Evolutionary conservation across 2,329 filamentous ascomycete genomes (phyloP).

Genomic region (Xylariomycetidae sp.): DNA sequence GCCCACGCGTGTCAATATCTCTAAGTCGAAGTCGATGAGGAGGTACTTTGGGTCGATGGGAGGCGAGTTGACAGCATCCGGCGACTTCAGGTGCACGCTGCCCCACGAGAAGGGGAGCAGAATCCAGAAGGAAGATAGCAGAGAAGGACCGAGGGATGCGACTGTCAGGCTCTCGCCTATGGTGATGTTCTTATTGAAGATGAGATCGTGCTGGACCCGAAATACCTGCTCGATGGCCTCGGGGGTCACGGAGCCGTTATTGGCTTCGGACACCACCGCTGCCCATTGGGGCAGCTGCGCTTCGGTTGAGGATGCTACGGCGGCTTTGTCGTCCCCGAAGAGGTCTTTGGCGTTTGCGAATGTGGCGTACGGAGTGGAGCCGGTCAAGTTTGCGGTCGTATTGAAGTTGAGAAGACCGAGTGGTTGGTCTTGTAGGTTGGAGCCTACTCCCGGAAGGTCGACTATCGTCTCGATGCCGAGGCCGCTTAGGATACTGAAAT

Average conservation of each 20-base stretch:
- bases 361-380: constrained; percentile 24
- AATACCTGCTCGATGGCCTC: constrained; percentile 35
- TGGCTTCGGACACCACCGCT: constrained; percentile 18
- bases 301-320: constrained; percentile 19
- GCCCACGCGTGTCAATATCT: constrained; percentile 21
- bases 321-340: constrained; percentile 24
- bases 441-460: constrained; percentile 46
- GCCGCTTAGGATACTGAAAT: constrained; percentile 31
- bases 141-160: constrained; percentile 18
- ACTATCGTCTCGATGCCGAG: constrained; percentile 39
- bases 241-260: constrained; percentile 22
- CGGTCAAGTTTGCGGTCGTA: constrained; percentile 14
- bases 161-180: constrained; percentile 42
- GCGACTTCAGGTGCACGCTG: constrained; percentile 34
- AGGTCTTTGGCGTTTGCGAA: constrained; percentile 31
- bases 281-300: constrained; percentile 28
- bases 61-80: constrained; percentile 30
- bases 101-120: constrained; percentile 36
- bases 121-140: constrained; percentile 33
- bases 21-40: constrained; percentile 31
- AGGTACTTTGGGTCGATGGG: constrained; percentile 33
- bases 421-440: constrained; percentile 49
- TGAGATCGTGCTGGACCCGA: constrained; percentile 40
- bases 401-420: constrained; percentile 22
- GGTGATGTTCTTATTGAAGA: constrained; percentile 41